Evolutionary conservation across 2,329 filamentous ascomycete genomes (phyloP), one percentile per base, ranked within the genome.

Genomic region (Colletotrichum sidae): DNA sequence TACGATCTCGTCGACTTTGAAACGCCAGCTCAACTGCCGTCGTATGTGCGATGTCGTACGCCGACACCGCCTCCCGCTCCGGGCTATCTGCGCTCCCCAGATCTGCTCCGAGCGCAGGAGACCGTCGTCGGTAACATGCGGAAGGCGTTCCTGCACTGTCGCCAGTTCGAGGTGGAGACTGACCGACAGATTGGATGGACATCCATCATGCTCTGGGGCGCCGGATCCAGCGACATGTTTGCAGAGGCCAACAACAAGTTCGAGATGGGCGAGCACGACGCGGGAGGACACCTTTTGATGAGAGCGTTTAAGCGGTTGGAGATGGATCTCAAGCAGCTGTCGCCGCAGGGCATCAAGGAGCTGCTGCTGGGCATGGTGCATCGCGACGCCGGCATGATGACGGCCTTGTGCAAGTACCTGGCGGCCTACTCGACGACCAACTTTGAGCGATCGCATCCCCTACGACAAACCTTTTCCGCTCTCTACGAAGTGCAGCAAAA

Each of bases 1-100:
- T 84, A 84, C 69, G 83, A 85, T 61, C 77, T 85, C 68, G 76
- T 83, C 50, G 81, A 83, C 69, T 81, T 82, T 56, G 79, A 81
- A 65, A 71, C 78, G 45, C 75, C 79, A 12, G 76, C 78, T 55
- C 77, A 82, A 64, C 73, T 82, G 17, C 80, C 80, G 25, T 75
- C 77, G 2, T 79, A 82, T 55, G 76, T 82, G 37, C 78, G 78
- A 69, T 82, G 80, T 55, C 78, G 80, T 69, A 82, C 80, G 9
- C 80, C 80, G 50, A 81, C 80, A 39, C 80, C 80, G 41, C 79
- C 80, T 9, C 79, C 79, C 12, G 76, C 77, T 17, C 78, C 78
- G 15, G 78, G 78, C 37, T 80, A 79, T 50, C 74, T 82, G 15
- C 75, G 74, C 60, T 80, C 80, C 2, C 79, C 79, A 2, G 80